Conservation (phyloP, 148 eudicot genomes). For the Rhododendron ferrugineum region DNA sequence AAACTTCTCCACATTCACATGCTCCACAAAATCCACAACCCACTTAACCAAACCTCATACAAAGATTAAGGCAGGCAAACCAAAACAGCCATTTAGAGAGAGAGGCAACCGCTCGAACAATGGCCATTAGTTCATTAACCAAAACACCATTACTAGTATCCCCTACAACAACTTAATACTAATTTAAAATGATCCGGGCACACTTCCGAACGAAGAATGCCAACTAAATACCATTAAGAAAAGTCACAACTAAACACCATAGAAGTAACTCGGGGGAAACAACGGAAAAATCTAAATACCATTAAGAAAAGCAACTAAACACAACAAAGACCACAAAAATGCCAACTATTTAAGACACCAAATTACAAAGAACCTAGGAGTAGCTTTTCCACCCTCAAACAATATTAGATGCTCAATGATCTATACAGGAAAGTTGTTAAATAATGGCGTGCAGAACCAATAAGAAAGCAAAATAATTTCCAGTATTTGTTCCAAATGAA, state of each 20-base stretch:
- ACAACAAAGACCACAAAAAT: slow-evolving; percentile 3
- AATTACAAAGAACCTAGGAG: not conserved
- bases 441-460: not conserved
- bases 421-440: not conserved
- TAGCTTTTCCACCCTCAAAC: not conserved
- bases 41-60: not conserved
- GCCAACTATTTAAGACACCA: not conserved
- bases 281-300: not conserved
- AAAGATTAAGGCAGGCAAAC: not conserved
- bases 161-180: not conserved
- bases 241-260: too few species aligned
- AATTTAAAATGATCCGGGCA: not conserved
- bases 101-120: not conserved
- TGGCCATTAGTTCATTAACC: not conserved
- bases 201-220: not conserved
- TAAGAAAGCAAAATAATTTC: not conserved
- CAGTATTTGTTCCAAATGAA: not conserved
- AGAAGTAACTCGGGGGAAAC: not conserved
- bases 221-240: too few species aligned
- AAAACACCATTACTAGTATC: not conserved
- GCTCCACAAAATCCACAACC: not conserved
- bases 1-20: not conserved
- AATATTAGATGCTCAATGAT: not conserved
- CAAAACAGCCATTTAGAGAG: not conserved
- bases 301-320: not conserved